These are phyloP conservation scores for Candida loeiensis DNA, from an alignment of 805 yeast genomes.

Conservation along the genomic window DNA sequence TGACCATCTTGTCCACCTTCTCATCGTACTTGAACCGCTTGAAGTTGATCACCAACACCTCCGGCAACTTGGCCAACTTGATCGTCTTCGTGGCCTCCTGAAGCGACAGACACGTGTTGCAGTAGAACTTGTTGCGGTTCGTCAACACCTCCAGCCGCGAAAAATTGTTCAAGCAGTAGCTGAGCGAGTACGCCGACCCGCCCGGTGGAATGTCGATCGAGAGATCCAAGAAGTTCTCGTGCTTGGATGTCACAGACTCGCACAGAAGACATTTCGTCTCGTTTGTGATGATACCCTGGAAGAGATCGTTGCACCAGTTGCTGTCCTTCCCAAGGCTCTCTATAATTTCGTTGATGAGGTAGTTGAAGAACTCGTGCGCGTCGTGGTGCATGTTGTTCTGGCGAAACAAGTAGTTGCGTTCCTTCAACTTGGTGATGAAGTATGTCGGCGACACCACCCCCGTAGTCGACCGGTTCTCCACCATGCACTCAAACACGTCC, in stretches of 20 bases:
- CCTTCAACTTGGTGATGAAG: constrained; percentile 71
- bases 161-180: constrained; percentile 77
- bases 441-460: constrained; percentile 85
- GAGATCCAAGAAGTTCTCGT: constrained; percentile 83
- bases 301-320: constrained; percentile 63
- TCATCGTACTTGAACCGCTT: constrained; percentile 93
- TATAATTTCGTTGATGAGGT: constrained; percentile 62
- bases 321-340: constrained; percentile 52
- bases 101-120: constrained; percentile 83
- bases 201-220: constrained; percentile 79
- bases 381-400: constrained; percentile 92
- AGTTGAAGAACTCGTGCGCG: constrained; percentile 94
- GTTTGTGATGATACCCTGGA: constrained; percentile 81
- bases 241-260: constrained; percentile 74
- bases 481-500: constrained; percentile 81
- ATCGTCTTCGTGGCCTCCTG: constrained; percentile 94
- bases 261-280: constrained; percentile 89
- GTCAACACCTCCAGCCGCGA: constrained; percentile 81
- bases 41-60: constrained; percentile 74
- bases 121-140: constrained; percentile 86
- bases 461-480: constrained; percentile 60
- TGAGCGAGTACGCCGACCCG: constrained; percentile 53
- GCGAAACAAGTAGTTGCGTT: constrained; percentile 79
- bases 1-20: constrained; percentile 72
- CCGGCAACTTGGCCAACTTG: constrained; percentile 73